A percentile compares a stretch with the other conserved stretches of the same genome.
phyloP scores from a whole-genome alignment of 2,329 filamentous ascomycete species.

The Reticulascus tulasneorum region DNA sequence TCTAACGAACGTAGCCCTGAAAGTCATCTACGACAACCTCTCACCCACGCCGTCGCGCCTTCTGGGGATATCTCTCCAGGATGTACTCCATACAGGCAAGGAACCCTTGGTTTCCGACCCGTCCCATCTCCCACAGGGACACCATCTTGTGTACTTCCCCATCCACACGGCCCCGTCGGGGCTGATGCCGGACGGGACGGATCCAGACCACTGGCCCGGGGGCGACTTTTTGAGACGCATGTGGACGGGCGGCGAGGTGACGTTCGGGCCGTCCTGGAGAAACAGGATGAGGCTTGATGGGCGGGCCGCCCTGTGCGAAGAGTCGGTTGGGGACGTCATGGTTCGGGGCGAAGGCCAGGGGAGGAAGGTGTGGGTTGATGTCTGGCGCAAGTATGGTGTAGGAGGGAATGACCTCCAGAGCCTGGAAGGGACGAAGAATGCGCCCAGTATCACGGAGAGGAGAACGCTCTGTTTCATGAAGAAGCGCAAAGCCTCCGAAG shows the following conservation, averaged over 20 bases:
- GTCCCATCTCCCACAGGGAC: slow-evolving; percentile 54
- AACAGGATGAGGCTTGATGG: slow-evolving; percentile 33
- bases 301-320: slow-evolving; percentile 37
- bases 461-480: slow-evolving; percentile 52
- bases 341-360: slow-evolving; percentile 25
- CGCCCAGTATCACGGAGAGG: slow-evolving; percentile 38
- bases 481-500: no score
- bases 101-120: slow-evolving; percentile 8
- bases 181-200: slow-evolving; percentile 80
- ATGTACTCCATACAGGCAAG: slow-evolving; percentile 36
- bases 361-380: slow-evolving; percentile 49
- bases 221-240: slow-evolving; percentile 69
- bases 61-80: slow-evolving; percentile 58
- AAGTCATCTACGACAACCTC: slow-evolving; percentile 33
- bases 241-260: slow-evolving; percentile 80
- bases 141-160: slow-evolving; percentile 88
- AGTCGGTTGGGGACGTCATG: slow-evolving; percentile 37
- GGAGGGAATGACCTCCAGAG: no score
- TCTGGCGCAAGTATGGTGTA: slow-evolving; percentile 41
- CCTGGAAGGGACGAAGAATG: slow-evolving; percentile 18
- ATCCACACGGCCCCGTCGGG: slow-evolving; percentile 56
- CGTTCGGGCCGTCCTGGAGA: slow-evolving; percentile 38
- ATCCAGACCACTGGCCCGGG: slow-evolving; percentile 73
- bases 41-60: slow-evolving; percentile 61
- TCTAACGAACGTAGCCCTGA: no score